Percentiles rank a stretch among this genome's conserved stretches.
Evolutionary conservation across 257 asterid genomes (phyloP).

Genomic region (Hygrophila difformis): DNA sequence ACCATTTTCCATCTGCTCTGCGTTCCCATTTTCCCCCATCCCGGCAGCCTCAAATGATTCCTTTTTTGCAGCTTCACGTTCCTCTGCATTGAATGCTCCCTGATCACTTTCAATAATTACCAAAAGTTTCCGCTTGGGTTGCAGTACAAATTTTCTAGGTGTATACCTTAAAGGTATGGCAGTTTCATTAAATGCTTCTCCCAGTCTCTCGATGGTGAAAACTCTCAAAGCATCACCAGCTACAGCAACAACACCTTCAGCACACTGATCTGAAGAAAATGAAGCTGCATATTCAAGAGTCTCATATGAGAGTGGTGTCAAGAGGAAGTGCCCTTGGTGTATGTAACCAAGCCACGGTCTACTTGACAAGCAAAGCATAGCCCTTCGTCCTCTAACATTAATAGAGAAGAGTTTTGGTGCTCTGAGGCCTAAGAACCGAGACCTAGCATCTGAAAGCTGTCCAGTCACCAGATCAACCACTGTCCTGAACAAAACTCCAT

Average conservation of each 20-base stretch:
- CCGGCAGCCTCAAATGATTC: slow-evolving; percentile 83
- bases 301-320: slow-evolving; percentile 92
- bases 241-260: slow-evolving; percentile 98
- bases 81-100: slow-evolving; percentile 93
- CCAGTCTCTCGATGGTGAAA: slow-evolving; percentile 90
- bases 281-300: slow-evolving; percentile 97
- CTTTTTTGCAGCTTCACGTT: slow-evolving; percentile 88
- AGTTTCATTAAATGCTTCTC: slow-evolving; percentile 93
- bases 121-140: slow-evolving; percentile 76
- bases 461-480: slow-evolving; percentile 99
- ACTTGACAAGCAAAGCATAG: slow-evolving; percentile 97
- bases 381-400: slow-evolving; percentile 76
- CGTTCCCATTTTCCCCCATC: slow-evolving; percentile 65
- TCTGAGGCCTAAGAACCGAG: slow-evolving; percentile 91
- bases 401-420: slow-evolving; percentile 91
- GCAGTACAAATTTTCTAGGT: slow-evolving; percentile 88
- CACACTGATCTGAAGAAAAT: slow-evolving; percentile 97
- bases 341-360: slow-evolving; percentile 99
- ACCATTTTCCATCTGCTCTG: slow-evolving; percentile 76
- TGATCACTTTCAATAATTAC: slow-evolving; percentile 92
- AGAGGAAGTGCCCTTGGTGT: slow-evolving; percentile 95
- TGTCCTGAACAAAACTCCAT: slow-evolving; percentile 91
- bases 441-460: slow-evolving; percentile 96
- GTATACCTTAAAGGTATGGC: slow-evolving; percentile 87
- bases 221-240: slow-evolving; percentile 99